phyloP scores from a whole-genome alignment of 2,329 filamentous ascomycete genomes.

The Aspergillus sp. region DNA sequence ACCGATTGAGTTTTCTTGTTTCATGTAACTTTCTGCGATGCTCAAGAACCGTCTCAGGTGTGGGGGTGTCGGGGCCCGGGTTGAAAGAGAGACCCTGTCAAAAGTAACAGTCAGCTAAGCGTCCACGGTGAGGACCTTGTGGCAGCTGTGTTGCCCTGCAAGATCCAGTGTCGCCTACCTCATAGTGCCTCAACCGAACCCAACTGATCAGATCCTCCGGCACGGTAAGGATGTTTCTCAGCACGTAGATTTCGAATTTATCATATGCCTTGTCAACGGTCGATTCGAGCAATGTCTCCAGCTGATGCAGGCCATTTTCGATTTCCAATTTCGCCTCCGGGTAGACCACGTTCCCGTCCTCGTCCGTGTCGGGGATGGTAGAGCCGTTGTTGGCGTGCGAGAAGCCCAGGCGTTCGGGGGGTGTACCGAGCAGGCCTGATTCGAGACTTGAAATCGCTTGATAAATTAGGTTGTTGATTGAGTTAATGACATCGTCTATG shows the following conservation, averaged over 20 bases:
- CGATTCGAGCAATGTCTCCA: constrained; percentile 73
- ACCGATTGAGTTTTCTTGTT: constrained; percentile 65
- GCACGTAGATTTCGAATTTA: constrained; percentile 79
- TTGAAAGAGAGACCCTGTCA: constrained; percentile 33
- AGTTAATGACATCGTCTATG: constrained; percentile 97
- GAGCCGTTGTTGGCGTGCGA: constrained; percentile 42
- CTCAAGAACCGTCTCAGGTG: constrained; percentile 61
- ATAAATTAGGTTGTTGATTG: constrained; percentile 87
- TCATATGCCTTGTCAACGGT: constrained; percentile 81
- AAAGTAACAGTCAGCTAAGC: not conserved
- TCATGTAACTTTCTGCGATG: constrained; percentile 70
- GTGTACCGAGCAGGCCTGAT: constrained; percentile 65
- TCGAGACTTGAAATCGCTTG: constrained; percentile 84
- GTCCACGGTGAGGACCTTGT: not conserved
- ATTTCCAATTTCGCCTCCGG: constrained; percentile 62
- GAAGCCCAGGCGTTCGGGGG: constrained; percentile 77
- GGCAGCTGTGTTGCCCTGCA: not conserved
- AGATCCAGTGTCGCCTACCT: constrained; percentile 42
- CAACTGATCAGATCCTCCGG: constrained; percentile 66
- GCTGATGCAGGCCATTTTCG: constrained; percentile 77
- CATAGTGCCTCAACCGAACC: constrained; percentile 79
- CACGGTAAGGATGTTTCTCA: constrained; percentile 76
- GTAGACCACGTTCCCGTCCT: constrained; percentile 40
- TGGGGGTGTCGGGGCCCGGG: constrained; percentile 41
- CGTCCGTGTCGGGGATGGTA: constrained; percentile 41